phyloP scores from a whole-genome alignment of 257 asterid genomes.

The Cinchona pubescens region DNA sequence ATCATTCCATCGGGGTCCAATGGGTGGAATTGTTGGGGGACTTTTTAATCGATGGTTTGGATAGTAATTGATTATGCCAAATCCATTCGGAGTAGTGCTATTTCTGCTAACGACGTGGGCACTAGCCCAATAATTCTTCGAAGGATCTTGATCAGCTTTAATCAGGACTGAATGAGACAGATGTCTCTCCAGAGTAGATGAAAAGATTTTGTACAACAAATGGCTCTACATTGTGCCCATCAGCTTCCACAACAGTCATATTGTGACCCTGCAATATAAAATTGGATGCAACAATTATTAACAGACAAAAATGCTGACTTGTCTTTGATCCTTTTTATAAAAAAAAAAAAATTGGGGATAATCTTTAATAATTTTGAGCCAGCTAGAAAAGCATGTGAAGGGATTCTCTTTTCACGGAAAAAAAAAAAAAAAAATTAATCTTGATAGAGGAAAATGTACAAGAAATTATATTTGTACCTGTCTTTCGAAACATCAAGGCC shows the following conservation, averaged over 20 bases:
- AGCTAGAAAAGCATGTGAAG: constrained; percentile 15
- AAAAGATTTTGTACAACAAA: constrained; percentile 67
- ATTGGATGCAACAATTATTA: not conserved
- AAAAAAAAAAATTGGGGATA: no score
- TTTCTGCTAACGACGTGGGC: constrained; percentile 56
- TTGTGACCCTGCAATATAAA: constrained; percentile 52
- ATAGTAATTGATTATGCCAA: constrained; percentile 69
- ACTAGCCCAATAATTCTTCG: constrained; percentile 73
- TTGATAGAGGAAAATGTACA: not conserved
- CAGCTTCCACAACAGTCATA: constrained; percentile 91
- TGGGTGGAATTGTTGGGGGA: constrained; percentile 59
- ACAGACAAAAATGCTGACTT: no score
- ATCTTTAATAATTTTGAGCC: not conserved
- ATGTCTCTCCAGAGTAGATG: constrained; percentile 86
- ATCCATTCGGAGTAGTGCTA: constrained; percentile 54
- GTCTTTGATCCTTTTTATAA: not conserved
- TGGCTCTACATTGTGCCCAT: constrained; percentile 86
- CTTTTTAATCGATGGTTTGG: constrained; percentile 54
- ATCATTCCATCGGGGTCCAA: constrained; percentile 70
- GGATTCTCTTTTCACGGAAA: not conserved
- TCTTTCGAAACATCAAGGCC: constrained; percentile 75
- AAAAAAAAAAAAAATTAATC: no score
- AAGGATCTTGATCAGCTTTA: constrained; percentile 64
- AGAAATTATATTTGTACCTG: constrained; percentile 31
- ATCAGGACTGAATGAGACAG: constrained; percentile 72